Conservation (phyloP, 306 rosid genomes). For the Fagus sylvatica region DNA sequence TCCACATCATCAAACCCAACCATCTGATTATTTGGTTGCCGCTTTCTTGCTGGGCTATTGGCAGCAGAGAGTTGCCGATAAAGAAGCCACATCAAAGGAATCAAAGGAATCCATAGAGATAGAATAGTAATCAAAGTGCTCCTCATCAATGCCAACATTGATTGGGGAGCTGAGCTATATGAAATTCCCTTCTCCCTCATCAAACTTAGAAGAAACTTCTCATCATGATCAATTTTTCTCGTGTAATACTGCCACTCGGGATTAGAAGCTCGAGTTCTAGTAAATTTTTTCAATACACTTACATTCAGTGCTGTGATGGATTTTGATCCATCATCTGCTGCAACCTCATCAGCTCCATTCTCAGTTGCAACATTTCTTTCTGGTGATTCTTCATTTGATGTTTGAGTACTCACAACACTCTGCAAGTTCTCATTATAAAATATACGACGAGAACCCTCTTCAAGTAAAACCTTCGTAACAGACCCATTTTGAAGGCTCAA, state of each 20-base stretch:
- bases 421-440: constrained; percentile 46
- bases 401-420: constrained; percentile 27
- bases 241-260: constrained; percentile 81
- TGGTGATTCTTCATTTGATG: constrained; percentile 40
- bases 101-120: constrained; percentile 87
- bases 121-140: constrained; percentile 70
- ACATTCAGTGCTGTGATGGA: constrained; percentile 30
- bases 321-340: constrained; percentile 38
- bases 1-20: constrained; percentile 94
- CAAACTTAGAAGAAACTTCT: constrained; percentile 74
- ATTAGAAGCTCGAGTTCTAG: constrained; percentile 41
- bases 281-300: constrained; percentile 42
- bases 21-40: constrained; percentile 51
- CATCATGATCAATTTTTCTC: constrained; percentile 85
- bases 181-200: constrained; percentile 85
- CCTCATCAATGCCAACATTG: constrained; percentile 70
- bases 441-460: constrained; percentile 92
- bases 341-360: constrained; percentile 28
- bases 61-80: constrained; percentile 91
- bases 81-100: constrained; percentile 96
- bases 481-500: constrained; percentile 59
- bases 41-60: constrained; percentile 86
- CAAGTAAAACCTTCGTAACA: constrained; percentile 68
- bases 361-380: constrained; percentile 30
- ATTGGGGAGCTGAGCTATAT: constrained; percentile 91